Percentiles rank a stretch among this genome's conserved stretches.
phyloP scores from a whole-genome alignment of 2,329 filamentous ascomycete species.

The Nemania bipapillata region DNA sequence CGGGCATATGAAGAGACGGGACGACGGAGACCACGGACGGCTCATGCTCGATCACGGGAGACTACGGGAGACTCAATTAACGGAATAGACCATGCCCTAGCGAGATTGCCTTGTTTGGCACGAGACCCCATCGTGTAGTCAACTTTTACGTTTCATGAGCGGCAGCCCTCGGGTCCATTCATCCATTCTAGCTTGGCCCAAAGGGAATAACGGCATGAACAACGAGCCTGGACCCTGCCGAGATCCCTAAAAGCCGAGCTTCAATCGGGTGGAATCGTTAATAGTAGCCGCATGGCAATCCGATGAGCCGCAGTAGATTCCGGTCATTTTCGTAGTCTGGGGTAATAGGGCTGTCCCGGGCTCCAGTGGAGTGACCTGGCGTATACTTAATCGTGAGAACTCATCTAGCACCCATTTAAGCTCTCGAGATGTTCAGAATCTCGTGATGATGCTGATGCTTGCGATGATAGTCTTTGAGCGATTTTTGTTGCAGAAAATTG shows the following conservation, averaged over 20 bases:
- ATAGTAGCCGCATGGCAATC: slow-evolving; percentile 42
- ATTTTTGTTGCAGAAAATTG: slow-evolving; percentile 31
- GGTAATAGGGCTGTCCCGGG: slow-evolving; percentile 43
- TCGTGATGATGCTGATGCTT: slow-evolving; percentile 25
- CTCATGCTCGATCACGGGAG: slow-evolving; percentile 18
- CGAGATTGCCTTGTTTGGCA: neutral
- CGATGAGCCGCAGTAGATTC: slow-evolving; percentile 48
- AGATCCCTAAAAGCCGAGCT: slow-evolving; percentile 46
- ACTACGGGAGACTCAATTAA: slow-evolving; percentile 21
- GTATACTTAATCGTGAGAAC: slow-evolving; percentile 40
- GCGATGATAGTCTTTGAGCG: slow-evolving; percentile 32
- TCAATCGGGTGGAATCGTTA: slow-evolving; percentile 49
- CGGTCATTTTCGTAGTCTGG: slow-evolving; percentile 48
- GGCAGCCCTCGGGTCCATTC: slow-evolving; percentile 22
- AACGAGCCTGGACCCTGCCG: slow-evolving; percentile 25
- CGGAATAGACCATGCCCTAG: neutral
- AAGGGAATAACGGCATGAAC: slow-evolving; percentile 28
- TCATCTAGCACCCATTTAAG: slow-evolving; percentile 30
- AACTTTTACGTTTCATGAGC: slow-evolving; percentile 15
- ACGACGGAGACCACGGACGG: neutral
- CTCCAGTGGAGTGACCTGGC: slow-evolving; percentile 43
- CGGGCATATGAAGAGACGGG: neutral
- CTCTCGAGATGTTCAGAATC: neutral
- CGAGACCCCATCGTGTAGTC: slow-evolving; percentile 19
- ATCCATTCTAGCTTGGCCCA: slow-evolving; percentile 11